Percentiles rank a stretch among this genome's conserved stretches.
Conservation (phyloP, 2,329 filamentous ascomycete genomes). For the Trichoderma sp. region DNA sequence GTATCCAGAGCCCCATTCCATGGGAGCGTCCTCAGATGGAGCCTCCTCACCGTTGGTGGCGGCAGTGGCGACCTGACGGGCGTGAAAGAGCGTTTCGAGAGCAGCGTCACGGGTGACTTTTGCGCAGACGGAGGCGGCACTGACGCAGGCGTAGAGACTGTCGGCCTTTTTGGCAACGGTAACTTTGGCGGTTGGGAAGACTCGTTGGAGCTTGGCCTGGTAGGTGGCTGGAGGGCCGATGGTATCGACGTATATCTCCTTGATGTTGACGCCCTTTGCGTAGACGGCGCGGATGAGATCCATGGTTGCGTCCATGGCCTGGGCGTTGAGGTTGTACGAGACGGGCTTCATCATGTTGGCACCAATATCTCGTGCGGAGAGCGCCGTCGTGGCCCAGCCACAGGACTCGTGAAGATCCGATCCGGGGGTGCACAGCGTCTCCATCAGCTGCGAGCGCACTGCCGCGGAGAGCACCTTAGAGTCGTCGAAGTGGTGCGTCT, state of each 20-base stretch:
- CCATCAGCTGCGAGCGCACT: conserved; percentile 71
- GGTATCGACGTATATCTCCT: conserved; percentile 92
- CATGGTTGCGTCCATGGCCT: conserved; percentile 90
- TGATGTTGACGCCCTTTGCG: conserved; percentile 73
- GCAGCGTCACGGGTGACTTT: conserved; percentile 94
- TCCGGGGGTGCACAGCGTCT: conserved; percentile 63
- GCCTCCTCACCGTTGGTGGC: conserved; percentile 32
- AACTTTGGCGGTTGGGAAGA: conserved; percentile 75
- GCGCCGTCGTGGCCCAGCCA: conserved; percentile 78
- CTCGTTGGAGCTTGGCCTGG: conserved; percentile 76
- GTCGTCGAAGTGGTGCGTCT: conserved; percentile 86
- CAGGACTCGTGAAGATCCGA: conserved; percentile 52
- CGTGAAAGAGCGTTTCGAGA: conserved; percentile 72
- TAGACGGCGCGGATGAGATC: conserved; percentile 76
- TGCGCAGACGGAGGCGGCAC: conserved; percentile 88
- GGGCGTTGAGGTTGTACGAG: conserved; percentile 88
- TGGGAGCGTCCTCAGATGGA: conserved; percentile 39
- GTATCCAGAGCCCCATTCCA: conserved; percentile 86
- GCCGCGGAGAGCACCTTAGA: conserved; percentile 83
- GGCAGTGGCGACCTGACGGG: conserved; percentile 29
- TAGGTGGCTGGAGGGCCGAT: conserved; percentile 80
- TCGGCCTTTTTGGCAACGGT: conserved; percentile 90
- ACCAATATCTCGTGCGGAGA: conserved; percentile 81
- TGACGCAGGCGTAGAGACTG: conserved; percentile 86
- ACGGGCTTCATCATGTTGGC: conserved; percentile 70